A percentile compares a stretch with the other conserved stretches of the same genome.
Conservation (phyloP, 306 rosid genomes). For the Citrullus colocynthis region DNA sequence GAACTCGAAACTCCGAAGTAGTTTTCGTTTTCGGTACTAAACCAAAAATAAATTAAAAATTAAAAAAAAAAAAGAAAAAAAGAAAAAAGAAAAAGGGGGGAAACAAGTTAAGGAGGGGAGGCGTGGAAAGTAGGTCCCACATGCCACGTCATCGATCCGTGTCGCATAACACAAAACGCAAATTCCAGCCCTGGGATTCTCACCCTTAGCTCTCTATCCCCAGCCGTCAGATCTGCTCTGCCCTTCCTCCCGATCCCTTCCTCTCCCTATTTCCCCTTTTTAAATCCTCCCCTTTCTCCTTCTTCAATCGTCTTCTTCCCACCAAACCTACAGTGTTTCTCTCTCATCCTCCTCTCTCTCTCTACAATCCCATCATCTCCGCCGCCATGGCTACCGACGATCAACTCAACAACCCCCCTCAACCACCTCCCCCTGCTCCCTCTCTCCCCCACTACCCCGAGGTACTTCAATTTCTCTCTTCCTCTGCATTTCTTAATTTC, state of each 20-base stretch:
- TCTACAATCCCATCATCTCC: constrained; percentile 12
- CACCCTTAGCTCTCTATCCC: constrained; percentile 7
- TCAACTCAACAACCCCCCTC: constrained; percentile 2
- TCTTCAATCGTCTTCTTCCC: constrained; percentile 8
- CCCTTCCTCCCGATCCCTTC: constrained; percentile 5
- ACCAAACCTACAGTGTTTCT: constrained; percentile 15
- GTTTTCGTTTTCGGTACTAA: not conserved
- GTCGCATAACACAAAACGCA: not conserved
- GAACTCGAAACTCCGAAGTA: not conserved
- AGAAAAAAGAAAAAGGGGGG: not conserved
- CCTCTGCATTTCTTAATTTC: not conserved
- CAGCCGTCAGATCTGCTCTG: constrained; percentile 24
- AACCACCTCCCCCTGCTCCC: constrained; percentile 6
- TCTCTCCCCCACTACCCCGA: constrained; percentile 28
- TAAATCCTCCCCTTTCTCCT: constrained; percentile 19
- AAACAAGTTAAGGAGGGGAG: not conserved
- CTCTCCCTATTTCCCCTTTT: constrained; percentile 17
- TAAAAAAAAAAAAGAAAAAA: not conserved
- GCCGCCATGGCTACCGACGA: constrained; percentile 27
- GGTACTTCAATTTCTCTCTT: constrained; percentile 11
- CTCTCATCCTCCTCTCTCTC: not conserved
- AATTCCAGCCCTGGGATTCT: constrained; percentile 10
- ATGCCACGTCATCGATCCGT: constrained; percentile 33
- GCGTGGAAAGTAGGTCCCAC: not conserved
- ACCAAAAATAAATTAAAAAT: not conserved